Evolutionary conservation across 2,329 filamentous ascomycete species (phyloP).

Genomic region (Aspergillus sp.): DNA sequence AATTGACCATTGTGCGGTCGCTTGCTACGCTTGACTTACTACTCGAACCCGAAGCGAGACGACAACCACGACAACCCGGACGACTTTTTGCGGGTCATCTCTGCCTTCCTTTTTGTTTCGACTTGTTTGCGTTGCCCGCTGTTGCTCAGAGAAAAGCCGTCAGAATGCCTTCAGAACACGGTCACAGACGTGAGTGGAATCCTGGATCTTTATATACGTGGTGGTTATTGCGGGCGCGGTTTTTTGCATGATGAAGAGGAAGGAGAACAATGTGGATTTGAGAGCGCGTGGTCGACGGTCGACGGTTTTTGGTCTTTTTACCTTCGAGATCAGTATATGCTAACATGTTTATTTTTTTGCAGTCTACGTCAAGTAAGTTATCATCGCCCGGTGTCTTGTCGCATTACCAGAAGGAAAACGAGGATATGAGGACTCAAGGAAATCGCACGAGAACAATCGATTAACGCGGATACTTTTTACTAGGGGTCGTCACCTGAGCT

Average conservation of each 20-base stretch:
- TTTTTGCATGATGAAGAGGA: not conserved
- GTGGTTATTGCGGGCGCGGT: constrained; percentile 8
- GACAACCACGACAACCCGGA: constrained; percentile 36
- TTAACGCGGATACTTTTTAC: constrained; percentile 28
- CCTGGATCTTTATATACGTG: constrained; percentile 10
- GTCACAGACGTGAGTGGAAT: constrained; percentile 71
- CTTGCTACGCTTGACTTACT: not conserved
- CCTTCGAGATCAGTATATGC: constrained; percentile 8
- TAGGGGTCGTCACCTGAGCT: constrained; percentile 97
- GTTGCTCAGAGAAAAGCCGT: constrained; percentile 40
- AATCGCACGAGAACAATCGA: not conserved
- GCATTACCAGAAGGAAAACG: constrained; percentile 7
- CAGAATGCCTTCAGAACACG: constrained; percentile 83
- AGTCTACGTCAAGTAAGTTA: constrained; percentile 87
- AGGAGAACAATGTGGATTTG: not conserved
- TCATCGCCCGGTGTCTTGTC: constrained; percentile 8
- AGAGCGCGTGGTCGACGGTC: not conserved
- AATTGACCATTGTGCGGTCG: constrained; percentile 32
- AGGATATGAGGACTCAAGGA: constrained; percentile 1
- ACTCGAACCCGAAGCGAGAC: constrained; percentile 27
- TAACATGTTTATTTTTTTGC: constrained; percentile 25
- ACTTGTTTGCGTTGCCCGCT: constrained; percentile 34
- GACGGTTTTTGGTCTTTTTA: not conserved
- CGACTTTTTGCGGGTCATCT: constrained; percentile 35
- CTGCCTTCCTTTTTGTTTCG: constrained; percentile 27